These are phyloP conservation scores for Pythium dissotocum DNA, from an alignment of 352 stramenopile species.

Conservation along the genomic window DNA sequence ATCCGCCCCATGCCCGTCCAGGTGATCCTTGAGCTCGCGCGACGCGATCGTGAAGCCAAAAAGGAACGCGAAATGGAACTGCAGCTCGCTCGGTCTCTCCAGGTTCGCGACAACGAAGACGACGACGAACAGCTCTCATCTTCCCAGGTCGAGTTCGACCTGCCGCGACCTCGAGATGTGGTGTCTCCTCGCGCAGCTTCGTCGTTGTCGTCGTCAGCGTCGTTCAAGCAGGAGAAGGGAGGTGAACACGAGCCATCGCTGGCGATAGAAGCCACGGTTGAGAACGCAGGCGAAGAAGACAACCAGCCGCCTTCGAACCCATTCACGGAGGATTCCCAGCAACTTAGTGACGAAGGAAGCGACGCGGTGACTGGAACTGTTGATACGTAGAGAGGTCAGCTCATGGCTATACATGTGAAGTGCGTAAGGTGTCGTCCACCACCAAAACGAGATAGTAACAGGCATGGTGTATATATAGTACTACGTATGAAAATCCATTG, in stretches of 20 bases:
- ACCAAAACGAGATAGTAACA: background rate
- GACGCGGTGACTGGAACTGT: background rate
- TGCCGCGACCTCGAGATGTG: constrained; percentile 13
- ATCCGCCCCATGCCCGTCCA: constrained; percentile 52
- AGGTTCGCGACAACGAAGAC: constrained; percentile 7
- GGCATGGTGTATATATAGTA: constrained; percentile 2
- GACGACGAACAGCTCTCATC: constrained; percentile 10
- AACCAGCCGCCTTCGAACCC: background rate
- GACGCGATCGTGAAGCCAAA: constrained; percentile 40
- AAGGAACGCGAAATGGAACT: constrained; percentile 32
- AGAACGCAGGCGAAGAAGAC: background rate
- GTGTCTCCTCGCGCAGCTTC: background rate
- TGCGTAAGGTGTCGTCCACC: background rate
- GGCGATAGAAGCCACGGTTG: background rate
- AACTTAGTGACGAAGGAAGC: background rate
- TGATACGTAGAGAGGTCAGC: background rate
- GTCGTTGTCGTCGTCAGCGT: constrained; percentile 1
- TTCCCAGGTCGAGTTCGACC: constrained; percentile 18
- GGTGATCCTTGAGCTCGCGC: constrained; percentile 63
- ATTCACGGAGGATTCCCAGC: background rate
- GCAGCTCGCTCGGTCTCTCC: constrained; percentile 46
- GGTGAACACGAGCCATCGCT: background rate
- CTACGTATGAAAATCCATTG: background rate
- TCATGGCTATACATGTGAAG: background rate
- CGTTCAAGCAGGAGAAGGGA: background rate